A percentile compares a stretch with the other conserved stretches of the same genome.
Conservation (phyloP, 495 filamentous ascomycete genomes). For the Penicillium riverlandense region DNA sequence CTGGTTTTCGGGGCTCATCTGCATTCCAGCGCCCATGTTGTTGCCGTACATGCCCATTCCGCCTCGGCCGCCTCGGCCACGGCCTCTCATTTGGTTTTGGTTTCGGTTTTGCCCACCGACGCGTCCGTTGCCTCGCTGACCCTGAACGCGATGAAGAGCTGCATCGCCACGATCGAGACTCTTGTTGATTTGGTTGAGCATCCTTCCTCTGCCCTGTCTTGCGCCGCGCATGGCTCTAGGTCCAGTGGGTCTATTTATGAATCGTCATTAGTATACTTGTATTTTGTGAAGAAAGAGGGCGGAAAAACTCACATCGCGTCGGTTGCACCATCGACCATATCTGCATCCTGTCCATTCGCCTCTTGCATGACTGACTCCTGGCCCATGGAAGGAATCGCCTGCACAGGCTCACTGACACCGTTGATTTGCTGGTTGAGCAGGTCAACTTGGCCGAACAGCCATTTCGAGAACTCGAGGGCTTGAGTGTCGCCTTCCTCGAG, state of each 20-base stretch:
- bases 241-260: constrained; percentile 68
- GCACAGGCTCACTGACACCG: constrained; percentile 21
- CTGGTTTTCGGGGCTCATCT: constrained; percentile 60
- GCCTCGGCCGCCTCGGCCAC: constrained; percentile 39
- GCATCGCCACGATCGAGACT: constrained; percentile 77
- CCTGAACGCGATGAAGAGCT: constrained; percentile 73
- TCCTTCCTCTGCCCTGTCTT: constrained; percentile 52
- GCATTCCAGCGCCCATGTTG: constrained; percentile 39
- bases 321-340: constrained; percentile 60
- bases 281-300: not conserved
- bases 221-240: constrained; percentile 91
- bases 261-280: constrained; percentile 6
- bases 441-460: constrained; percentile 84
- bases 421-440: constrained; percentile 57
- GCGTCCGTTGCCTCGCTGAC: constrained; percentile 63
- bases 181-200: constrained; percentile 82
- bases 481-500: constrained; percentile 77
- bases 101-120: constrained; percentile 57
- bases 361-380: constrained; percentile 18
- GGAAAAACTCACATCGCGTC: constrained; percentile 62
- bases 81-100: constrained; percentile 68
- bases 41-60: constrained; percentile 44
- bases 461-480: constrained; percentile 75
- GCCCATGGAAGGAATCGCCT: constrained; percentile 28
- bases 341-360: constrained; percentile 44